Base-by-base conservation (phyloP, 331 rosid genomes). In the Saraca asoca region DNA sequence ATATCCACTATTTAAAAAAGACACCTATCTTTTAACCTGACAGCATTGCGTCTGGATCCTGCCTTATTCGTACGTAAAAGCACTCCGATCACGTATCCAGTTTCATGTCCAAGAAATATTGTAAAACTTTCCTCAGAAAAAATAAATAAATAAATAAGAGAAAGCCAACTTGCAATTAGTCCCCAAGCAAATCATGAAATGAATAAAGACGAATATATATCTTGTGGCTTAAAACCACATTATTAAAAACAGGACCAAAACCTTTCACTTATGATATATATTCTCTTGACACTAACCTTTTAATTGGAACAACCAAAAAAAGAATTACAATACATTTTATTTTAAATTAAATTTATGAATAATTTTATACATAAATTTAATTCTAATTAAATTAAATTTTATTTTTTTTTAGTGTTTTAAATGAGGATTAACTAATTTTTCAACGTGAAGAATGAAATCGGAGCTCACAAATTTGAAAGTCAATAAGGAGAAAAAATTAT, bases 1-100 rank as follows among this genome's bases (percentile, higher is more conserved):
- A 71, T 64, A 66, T 59, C 81, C 81, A 77, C 77, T 71, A 49
- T 3, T 63, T 63, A 1, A 1, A 18, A 70, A 51, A 52, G 35
- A 14, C 45, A 18, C 56, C 51, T 76, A 24, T 24, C 31, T 56
- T 76, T 56, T 39, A 39, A 4, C 45, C 19, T 31, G 12, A 7
- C 5, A 71, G 19, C 50, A 43, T 51, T 77, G 74, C 53, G 53
- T 65, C 60, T 17, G 51, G 59, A 60, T 39, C 12, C 52, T 13
- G 37, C 24, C 49, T 18, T 19, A 50, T 52, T 7, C 49, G 68
- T n/a, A 24, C 31, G 31, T 24, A 24, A 14, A 1, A 24, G 12
- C 68, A 6, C 11, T 6, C 3, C 31, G 3, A 24, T 24, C 3
- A 24, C 31, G 31, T 24, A 24, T 24, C 31, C 51, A 43, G 53